Percentiles rank a stretch among this genome's conserved stretches.
Evolutionary conservation across 768 basidiomycete genomes (phyloP).

Genomic region (Psilocybe subaeruginosa): DNA sequence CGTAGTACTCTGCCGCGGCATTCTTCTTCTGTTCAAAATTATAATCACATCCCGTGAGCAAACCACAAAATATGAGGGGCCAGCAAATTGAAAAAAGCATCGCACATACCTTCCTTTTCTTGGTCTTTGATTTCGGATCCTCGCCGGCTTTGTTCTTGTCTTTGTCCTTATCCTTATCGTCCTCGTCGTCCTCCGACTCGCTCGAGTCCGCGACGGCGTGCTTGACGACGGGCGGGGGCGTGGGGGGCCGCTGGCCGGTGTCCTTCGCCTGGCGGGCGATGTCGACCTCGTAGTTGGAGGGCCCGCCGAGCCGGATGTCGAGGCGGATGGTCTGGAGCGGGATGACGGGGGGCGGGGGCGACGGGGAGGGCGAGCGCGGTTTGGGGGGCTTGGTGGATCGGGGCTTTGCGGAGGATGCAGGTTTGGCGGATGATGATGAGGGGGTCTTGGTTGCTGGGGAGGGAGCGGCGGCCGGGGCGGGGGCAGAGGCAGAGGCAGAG

Average conservation of each 20-base stretch:
- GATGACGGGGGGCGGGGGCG: conserved; percentile 58
- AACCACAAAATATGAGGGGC: background rate
- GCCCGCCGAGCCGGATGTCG: conserved; percentile 71
- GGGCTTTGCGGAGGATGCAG: conserved; percentile 15
- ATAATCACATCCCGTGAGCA: background rate
- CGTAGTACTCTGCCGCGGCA: conserved; percentile 78
- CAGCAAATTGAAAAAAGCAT: conserved; percentile 2
- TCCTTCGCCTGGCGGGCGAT: conserved; percentile 58
- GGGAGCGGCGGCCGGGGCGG: background rate
- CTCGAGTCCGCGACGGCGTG: conserved; percentile 44
- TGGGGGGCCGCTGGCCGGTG: conserved; percentile 65
- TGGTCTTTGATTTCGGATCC: conserved; percentile 30
- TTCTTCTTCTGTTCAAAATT: conserved; percentile 41
- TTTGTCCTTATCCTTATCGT: conserved; percentile 34
- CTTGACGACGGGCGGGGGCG: conserved; percentile 50
- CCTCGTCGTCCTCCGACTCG: conserved; percentile 58
- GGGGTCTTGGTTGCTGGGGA: background rate
- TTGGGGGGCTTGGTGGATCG: conserved; percentile 17
- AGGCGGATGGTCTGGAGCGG: conserved; percentile 69
- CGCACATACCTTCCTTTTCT: conserved; percentile 36
- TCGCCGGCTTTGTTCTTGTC: conserved; percentile 4
- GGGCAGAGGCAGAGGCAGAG: background rate
- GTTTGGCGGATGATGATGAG: conserved; percentile 14
- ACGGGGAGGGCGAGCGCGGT: conserved; percentile 44
- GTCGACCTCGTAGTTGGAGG: conserved; percentile 76